Evolutionary conservation across 2,329 filamentous ascomycete species (phyloP), one percentile per base, ranked within the genome.

Genomic region (Monilinia aucupariae): DNA sequence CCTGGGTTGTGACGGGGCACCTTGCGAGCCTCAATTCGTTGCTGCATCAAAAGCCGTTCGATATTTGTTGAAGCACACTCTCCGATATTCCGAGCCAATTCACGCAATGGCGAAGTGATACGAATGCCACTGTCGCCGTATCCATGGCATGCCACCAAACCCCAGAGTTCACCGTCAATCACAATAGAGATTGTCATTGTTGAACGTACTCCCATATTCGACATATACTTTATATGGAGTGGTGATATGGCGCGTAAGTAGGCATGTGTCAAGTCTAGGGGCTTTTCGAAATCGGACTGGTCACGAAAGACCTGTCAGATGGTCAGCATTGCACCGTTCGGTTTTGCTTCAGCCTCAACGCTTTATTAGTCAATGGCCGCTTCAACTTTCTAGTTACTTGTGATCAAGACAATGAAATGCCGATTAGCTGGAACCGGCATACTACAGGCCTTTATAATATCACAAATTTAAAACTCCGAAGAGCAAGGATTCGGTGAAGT

Each of bases 101-200:
- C 96, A 10, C 91, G 55, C 30, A 63, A 51, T 27, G 61, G 61
- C 20, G 51, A 39, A 13, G 53, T 59, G 20, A 63, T 53, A 32
- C 53, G 61, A 17, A 50, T 96, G 4, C 91, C 91, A 48, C 82
- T 82, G 4, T 75, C 66, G 0, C 89, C 91, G 69, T 96, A 96
- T 0, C 88, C 85, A 72, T 96, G 92, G 65, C 91, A 96, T 1
- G 91, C 86, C 47, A 96, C 91, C 34, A 96, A 77, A 0, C 92
- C 92, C 92, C 92, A 96, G 0, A 96, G 77, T 69, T 96, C 89
- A 68, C 84, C 81, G 70, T 96, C 94, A 0, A 90, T 90, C 67
- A 91, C 94, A 71, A 96, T 90, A 0, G 91, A 96, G 65, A 96
- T 92, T 0, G 91, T 96, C 91, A 96, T 96, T 67, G 91, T 96